Evolutionary conservation across 495 filamentous ascomycete genomes (phyloP).

Genomic region (Tuber borchii): DNA sequence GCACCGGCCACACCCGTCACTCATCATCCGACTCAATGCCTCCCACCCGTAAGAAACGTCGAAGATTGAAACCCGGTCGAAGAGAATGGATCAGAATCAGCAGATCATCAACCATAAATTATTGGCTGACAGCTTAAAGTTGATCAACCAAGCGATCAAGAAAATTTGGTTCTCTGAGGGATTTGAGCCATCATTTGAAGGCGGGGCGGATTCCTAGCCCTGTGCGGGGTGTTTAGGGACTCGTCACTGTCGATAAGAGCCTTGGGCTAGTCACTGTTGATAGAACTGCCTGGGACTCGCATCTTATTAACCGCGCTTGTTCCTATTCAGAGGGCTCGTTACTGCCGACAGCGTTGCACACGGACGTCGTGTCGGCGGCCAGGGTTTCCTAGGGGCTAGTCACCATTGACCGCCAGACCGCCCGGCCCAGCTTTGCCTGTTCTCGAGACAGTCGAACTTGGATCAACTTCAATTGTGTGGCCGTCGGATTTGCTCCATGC

Average conservation of each 20-base stretch:
- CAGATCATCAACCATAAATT: not conserved
- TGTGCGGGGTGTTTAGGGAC: not conserved
- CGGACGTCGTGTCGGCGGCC: not conserved
- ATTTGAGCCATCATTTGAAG: not conserved
- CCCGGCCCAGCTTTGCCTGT: not conserved
- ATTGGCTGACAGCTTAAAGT: not conserved
- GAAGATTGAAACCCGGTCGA: constrained; percentile 1
- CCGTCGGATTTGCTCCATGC: not conserved
- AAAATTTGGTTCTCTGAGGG: constrained; percentile 5
- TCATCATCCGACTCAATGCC: not conserved
- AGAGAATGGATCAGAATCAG: not conserved
- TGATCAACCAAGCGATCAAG: not conserved
- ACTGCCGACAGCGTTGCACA: not conserved
- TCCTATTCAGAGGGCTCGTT: not conserved
- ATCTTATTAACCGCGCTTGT: not conserved
- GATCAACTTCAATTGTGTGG: not conserved
- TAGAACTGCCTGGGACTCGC: not conserved
- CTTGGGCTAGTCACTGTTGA: not conserved
- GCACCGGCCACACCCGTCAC: not conserved
- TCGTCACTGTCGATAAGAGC: not conserved
- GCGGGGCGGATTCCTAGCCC: not conserved
- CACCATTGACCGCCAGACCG: not conserved
- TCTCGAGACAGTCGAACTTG: not conserved
- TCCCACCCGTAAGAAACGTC: constrained; percentile 5
- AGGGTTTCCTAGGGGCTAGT: not conserved